Conservation (phyloP, 805 yeast species). For the Candida sonorensis region DNA sequence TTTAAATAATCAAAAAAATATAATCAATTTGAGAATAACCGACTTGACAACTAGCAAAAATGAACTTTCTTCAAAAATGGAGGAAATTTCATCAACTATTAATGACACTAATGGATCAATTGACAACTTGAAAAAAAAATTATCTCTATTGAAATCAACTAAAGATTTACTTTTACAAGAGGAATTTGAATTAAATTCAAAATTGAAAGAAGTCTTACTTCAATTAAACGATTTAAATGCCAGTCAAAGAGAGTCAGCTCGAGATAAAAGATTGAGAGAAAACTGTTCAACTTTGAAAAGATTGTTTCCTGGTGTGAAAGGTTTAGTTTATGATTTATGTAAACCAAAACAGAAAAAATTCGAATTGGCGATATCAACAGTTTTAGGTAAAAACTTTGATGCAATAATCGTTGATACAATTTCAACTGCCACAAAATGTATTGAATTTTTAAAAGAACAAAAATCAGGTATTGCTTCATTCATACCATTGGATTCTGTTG, state of each 20-base stretch:
- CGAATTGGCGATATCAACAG: slow-evolving; percentile 66
- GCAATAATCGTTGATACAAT: slow-evolving; percentile 78
- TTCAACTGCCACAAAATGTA: slow-evolving; percentile 66
- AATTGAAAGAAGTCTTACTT: slow-evolving; percentile 51
- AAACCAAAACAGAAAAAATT: slow-evolving; percentile 69
- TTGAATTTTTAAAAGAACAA: slow-evolving; percentile 75
- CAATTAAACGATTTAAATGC: slow-evolving; percentile 70
- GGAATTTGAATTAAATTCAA: slow-evolving; percentile 57
- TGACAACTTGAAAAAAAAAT: slow-evolving; percentile 18
- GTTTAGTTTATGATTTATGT: slow-evolving; percentile 73
- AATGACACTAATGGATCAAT: too few species aligned
- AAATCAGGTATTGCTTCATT: slow-evolving; percentile 81
- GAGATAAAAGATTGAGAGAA: slow-evolving; percentile 66
- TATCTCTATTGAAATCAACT: slow-evolving; percentile 25
- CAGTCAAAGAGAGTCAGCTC: slow-evolving; percentile 64
- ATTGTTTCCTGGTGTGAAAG: slow-evolving; percentile 79
- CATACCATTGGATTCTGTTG: slow-evolving; percentile 79
- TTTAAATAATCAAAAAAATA: slow-evolving; percentile 29
- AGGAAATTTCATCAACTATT: slow-evolving; percentile 27
- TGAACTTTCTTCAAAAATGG: slow-evolving; percentile 20
- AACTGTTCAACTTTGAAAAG: slow-evolving; percentile 63
- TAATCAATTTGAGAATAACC: slow-evolving; percentile 29
- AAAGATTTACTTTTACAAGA: slow-evolving; percentile 34
- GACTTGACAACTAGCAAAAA: slow-evolving; percentile 27
- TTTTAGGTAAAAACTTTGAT: slow-evolving; percentile 74